These are phyloP conservation scores for Cystobasidium slooffiae DNA, from an alignment of 1,284 basidiomycete genomes.

Conservation along the genomic window DNA sequence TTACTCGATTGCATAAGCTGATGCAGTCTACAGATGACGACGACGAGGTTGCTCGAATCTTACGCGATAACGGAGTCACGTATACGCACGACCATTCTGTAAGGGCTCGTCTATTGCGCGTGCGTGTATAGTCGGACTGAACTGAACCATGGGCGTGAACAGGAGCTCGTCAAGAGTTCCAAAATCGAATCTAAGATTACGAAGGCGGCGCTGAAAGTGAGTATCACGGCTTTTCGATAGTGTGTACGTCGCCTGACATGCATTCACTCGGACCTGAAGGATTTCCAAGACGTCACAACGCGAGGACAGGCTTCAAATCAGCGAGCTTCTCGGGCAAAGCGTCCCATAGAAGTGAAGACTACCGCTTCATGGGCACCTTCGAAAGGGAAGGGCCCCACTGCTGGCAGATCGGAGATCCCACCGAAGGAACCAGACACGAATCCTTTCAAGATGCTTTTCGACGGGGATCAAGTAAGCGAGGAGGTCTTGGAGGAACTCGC, in stretches of 20 bases:
- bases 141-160: not conserved
- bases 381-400: constrained; percentile 1
- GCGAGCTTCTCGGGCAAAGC: constrained; percentile 26
- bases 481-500: constrained; percentile 38
- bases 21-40: constrained; percentile 8
- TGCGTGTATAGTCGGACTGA: not conserved
- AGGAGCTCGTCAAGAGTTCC: constrained; percentile 31
- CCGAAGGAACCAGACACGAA: not conserved
- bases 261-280: not conserved
- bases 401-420: not conserved
- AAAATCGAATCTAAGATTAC: constrained; percentile 32
- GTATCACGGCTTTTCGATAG: not conserved
- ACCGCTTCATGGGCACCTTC: constrained; percentile 35
- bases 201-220: constrained; percentile 20
- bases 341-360: constrained; percentile 11
- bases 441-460: constrained; percentile 41
- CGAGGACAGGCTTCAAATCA: constrained; percentile 31
- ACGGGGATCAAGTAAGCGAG: constrained; percentile 30
- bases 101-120: not conserved
- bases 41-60: constrained; percentile 30
- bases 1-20: not conserved
- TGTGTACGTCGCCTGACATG: not conserved
- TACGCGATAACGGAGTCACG: constrained; percentile 32
- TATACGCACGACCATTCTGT: constrained; percentile 41
- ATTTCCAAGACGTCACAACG: constrained; percentile 18